Percentiles rank a stretch among this genome's conserved stretches.
Evolutionary conservation across 2,329 filamentous ascomycete genomes (phyloP).

Genomic region (Drechslerella coelobrocha): DNA sequence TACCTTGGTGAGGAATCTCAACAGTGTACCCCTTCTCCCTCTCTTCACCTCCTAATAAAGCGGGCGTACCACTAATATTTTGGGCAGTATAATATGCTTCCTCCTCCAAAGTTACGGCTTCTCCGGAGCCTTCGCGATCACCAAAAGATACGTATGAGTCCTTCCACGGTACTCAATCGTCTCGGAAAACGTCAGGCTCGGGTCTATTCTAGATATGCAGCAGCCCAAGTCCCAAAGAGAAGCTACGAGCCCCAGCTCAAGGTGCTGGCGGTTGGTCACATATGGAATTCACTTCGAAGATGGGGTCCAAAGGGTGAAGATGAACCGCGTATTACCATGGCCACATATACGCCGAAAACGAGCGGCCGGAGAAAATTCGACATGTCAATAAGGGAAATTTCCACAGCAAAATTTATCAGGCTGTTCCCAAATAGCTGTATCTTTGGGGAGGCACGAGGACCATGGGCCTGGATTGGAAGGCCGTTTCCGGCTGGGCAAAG

Average conservation of each 20-base stretch:
- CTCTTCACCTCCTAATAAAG: not conserved
- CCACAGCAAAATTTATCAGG: not conserved
- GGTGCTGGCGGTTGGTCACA: not conserved
- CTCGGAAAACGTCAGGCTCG: constrained; percentile 20
- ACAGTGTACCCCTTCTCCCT: not conserved
- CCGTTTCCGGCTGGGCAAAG: constrained; percentile 7
- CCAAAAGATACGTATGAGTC: not conserved
- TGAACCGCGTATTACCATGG: not conserved
- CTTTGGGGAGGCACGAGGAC: constrained; percentile 19
- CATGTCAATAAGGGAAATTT: not conserved
- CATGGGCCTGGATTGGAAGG: constrained; percentile 18
- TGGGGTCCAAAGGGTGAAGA: not conserved
- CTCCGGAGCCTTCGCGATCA: constrained; percentile 8
- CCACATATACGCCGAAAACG: constrained; percentile 1
- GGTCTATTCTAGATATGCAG: not conserved
- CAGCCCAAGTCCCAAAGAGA: not conserved
- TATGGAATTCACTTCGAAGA: not conserved
- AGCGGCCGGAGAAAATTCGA: not conserved
- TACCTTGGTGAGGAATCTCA: constrained; percentile 9
- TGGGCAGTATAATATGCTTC: not conserved
- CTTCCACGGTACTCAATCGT: constrained; percentile 8
- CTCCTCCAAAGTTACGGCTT: constrained; percentile 6
- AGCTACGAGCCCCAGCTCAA: not conserved
- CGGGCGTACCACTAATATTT: not conserved
- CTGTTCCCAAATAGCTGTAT: constrained; percentile 12